phyloP scores from a whole-genome alignment of 2,329 filamentous ascomycete species.

The Didymella sp. region DNA sequence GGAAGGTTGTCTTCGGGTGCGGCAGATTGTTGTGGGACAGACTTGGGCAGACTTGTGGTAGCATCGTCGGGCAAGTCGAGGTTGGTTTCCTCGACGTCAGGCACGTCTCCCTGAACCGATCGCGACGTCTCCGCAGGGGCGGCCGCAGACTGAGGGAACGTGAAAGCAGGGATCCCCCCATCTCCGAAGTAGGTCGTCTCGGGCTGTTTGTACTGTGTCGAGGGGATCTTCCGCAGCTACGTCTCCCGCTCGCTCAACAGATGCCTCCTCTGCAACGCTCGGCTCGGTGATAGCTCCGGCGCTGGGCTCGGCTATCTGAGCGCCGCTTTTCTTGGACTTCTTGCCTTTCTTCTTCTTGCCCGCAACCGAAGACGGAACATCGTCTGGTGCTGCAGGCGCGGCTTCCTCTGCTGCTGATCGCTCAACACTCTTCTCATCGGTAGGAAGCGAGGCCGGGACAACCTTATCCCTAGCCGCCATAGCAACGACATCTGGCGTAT shows the following conservation, averaged over 20 bases:
- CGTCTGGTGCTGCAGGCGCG: neutral
- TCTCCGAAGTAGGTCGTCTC: constrained; percentile 11
- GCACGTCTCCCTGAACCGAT: too few species aligned
- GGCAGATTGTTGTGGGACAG: neutral
- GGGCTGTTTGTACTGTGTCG: neutral
- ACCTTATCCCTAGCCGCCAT: neutral
- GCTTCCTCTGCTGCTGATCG: neutral
- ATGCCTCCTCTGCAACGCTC: neutral
- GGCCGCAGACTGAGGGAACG: neutral
- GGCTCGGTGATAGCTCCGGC: neutral
- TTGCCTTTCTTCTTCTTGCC: constrained; percentile 14
- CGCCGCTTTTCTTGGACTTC: neutral
- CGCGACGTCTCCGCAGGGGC: neutral
- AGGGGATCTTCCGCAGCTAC: neutral
- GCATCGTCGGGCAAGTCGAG: neutral
- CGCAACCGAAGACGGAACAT: neutral
- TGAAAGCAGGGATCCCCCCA: constrained; percentile 6
- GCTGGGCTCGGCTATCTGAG: neutral
- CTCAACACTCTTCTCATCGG: neutral
- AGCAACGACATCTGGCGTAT: neutral
- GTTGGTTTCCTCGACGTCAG: neutral
- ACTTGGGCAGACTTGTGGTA: neutral
- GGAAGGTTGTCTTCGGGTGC: neutral
- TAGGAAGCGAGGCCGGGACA: neutral
- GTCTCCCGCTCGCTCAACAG: neutral